These are phyloP conservation scores for Vitis hybrid DNA, from an alignment of 177 flowering plant genomes.

Conservation along the genomic window DNA sequence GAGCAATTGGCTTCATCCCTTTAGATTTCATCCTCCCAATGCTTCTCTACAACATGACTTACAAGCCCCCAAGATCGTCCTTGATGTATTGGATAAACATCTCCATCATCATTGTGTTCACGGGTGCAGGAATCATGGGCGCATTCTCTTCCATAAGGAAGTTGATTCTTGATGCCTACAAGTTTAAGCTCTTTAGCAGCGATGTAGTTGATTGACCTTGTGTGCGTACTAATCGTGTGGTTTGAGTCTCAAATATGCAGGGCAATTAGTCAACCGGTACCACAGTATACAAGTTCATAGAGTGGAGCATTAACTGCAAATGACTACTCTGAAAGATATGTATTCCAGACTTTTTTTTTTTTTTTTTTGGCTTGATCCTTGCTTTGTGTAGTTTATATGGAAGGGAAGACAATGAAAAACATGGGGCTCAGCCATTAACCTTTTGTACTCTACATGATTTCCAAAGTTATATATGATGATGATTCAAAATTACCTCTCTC, in stretches of 20 bases:
- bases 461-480: too few relatives aligned
- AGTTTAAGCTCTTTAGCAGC: conserved; percentile 83
- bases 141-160: conserved; percentile 81
- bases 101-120: conserved; percentile 68
- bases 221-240: too few relatives aligned
- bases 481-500: too few relatives aligned
- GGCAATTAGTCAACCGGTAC: neutral
- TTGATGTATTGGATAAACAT: conserved; percentile 58
- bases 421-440: too few relatives aligned
- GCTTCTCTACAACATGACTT: conserved; percentile 90
- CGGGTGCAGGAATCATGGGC: conserved; percentile 78
- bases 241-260: neutral
- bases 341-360: too few relatives aligned
- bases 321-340: too few relatives aligned
- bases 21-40: conserved; percentile 92
- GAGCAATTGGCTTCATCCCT: conserved; percentile 95
- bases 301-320: too few relatives aligned
- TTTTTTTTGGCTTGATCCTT: too few relatives aligned
- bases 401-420: too few relatives aligned
- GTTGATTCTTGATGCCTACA: conserved; percentile 75
- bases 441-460: too few relatives aligned
- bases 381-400: too few relatives aligned
- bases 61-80: conserved; percentile 63
- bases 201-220: conserved; percentile 53
- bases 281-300: neutral